Base-by-base conservation (phyloP, 148 eudicot genomes). In the Vaccinium myrtillus region DNA sequence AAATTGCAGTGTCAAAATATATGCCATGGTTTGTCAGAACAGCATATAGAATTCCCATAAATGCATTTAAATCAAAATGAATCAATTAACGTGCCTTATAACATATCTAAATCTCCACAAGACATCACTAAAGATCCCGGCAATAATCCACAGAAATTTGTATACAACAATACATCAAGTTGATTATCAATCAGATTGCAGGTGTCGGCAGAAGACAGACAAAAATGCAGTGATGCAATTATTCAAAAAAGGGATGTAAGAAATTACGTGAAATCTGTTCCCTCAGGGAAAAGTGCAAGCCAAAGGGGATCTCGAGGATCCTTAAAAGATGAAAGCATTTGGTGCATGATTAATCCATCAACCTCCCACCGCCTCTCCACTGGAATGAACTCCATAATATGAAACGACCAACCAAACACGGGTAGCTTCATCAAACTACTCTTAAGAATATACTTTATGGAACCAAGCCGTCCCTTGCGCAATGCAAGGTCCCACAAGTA, bases 241-340 rank as follows among this genome's bases (percentile, higher is more conserved):
- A 71, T 11, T 49, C 56, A 25, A 78, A 46, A 56, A n/a, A 36
- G 5, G 36, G 10, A 48, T 81, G 23, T 19, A 83, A 77, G 83
- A 67, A 81, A 56, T 91, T 95, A 95, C 98, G 96, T 95, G 94
- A 91, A 97, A 89, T 97, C 98, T 71, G 99, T 97, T 90, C 98
- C 99, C 88, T 97, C 99, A 0, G 99, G 99, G 67, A 97, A 97
- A 89, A 97, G 87, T 79, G 92, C 98, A 77, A 97, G 99, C 98
- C 99, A 97, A 43, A 97, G 91, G 43, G 94, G 91, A 88, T 94
- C 98, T 30, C 27, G 85, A 69, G 88, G 89, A 85, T 94, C 92
- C 85, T 90, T 92, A 76, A 93, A 90, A 18, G 89, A 93, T n/a
- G 93, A 91, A 87, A 97, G 95, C 94, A 97, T 94, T 77, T 86